Evolutionary conservation across 2,329 filamentous ascomycete genomes (phyloP), one percentile per base, ranked within the genome.

Genomic region (Clonostachys solani): DNA sequence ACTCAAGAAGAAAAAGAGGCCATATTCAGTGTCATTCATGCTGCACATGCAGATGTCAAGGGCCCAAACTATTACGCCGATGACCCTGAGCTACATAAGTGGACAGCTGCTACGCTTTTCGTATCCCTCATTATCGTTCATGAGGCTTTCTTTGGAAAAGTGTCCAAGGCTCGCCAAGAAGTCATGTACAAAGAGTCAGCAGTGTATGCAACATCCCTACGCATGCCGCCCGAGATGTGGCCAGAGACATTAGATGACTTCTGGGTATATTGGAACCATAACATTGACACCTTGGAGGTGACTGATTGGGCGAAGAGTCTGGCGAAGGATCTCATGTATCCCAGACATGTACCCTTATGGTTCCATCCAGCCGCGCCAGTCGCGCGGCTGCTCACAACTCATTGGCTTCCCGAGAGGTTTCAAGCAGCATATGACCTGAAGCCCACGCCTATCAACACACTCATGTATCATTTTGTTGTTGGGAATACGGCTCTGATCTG

Each of bases 61-160:
- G 65, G 65, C 3, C 51, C 54, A 18, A 52, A 50, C 10, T 68
- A 68, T 50, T 54, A 56, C 33, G 66, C 67, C 43, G 58, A 68
- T 44, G 65, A 69, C 47, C 59, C 63, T 5, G 51, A 56, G 33
- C 59, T 69, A 10, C 67, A 69, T 50, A 59, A 65, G 42, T 70
- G 66, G 68, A 66, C 69, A 12, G 66, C 67, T 1, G 62, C 66
- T 2, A 69, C 67, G 3, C 55, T 69, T 6, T 70, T 69, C 45
- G 66, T 63, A 7, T 58, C 63, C 2, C 56, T 58, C 6, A 54
- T 64, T 37, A 58, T 63, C 35, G 50, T 69, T 13, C 67, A 69
- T 48, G 58, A 68, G 49, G 54, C 60, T 43, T 50, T 67, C 16
- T 66, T 65, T 42, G 65, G 66, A 12, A 42, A 46, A n/a, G 54